Conservation (phyloP, 805 yeast species). For the Candida stauntonica region DNA sequence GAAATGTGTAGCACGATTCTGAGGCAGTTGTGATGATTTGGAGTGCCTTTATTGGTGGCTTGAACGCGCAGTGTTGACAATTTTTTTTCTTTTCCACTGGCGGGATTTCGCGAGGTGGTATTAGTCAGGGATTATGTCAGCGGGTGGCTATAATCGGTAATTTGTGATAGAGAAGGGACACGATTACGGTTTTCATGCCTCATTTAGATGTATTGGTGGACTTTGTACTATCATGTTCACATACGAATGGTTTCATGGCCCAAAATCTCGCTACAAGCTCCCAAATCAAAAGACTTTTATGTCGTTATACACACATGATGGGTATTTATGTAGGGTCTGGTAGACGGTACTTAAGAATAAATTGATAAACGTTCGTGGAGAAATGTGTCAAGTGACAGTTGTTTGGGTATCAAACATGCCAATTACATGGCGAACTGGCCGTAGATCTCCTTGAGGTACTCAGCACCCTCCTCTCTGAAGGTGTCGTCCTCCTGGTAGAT, state of each 20-base stretch:
- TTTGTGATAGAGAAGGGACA: too few relatives aligned
- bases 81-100: neutral
- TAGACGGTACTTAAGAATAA: too few relatives aligned
- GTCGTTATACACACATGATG: too few relatives aligned
- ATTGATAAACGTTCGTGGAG: too few relatives aligned
- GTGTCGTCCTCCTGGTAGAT: conserved; percentile 10
- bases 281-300: too few relatives aligned
- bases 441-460: conserved; percentile 2
- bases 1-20: too few relatives aligned
- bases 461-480: conserved; percentile 6
- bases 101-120: neutral
- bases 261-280: too few relatives aligned
- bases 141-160: neutral
- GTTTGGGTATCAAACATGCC: neutral
- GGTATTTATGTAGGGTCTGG: too few relatives aligned
- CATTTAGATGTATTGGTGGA: too few relatives aligned
- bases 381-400: conserved; percentile 1
- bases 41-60: neutral
- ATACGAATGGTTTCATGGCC: too few relatives aligned
- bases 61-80: neutral
- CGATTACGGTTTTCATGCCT: too few relatives aligned
- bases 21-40: neutral
- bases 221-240: too few relatives aligned
- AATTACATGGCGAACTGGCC: conserved; percentile 7
- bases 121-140: neutral